These are phyloP conservation scores for Santalum album DNA, from an alignment of 164 flowering plant species.

Conservation along the genomic window DNA sequence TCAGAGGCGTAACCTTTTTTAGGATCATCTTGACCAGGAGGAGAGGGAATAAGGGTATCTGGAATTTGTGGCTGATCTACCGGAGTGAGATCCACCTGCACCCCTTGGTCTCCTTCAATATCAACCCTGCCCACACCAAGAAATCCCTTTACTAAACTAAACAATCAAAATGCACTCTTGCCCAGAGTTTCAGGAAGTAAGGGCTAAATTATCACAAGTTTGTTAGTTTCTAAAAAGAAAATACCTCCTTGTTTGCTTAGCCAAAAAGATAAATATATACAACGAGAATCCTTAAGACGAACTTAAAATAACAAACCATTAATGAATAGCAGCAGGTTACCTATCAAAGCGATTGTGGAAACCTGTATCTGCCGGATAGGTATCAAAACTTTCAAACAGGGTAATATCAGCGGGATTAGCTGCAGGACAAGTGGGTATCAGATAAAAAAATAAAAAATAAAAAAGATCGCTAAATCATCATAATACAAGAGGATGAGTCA, in stretches of 20 bases:
- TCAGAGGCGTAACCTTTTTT: slow-evolving; percentile 43
- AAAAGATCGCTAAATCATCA: no score
- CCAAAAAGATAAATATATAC: no score
- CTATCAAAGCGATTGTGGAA: slow-evolving; percentile 55
- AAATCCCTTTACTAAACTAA: no score
- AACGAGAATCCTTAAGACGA: background rate
- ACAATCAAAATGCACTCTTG: no score
- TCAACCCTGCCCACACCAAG: slow-evolving; percentile 51
- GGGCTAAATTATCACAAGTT: no score
- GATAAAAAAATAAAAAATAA: background rate
- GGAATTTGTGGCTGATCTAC: slow-evolving; percentile 38
- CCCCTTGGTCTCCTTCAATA: slow-evolving; percentile 59
- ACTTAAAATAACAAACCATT: no score
- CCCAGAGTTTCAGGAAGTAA: no score
- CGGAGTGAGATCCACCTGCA: slow-evolving; percentile 36
- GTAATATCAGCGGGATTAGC: slow-evolving; percentile 75
- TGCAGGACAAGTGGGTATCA: slow-evolving; percentile 19
- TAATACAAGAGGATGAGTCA: no score
- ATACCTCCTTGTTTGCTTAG: no score
- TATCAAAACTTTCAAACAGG: slow-evolving; percentile 43
- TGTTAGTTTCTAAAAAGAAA: no score
- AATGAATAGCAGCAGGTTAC: no score
- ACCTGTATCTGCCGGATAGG: slow-evolving; percentile 24
- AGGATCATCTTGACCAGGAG: slow-evolving; percentile 41
- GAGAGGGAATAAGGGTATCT: slow-evolving; percentile 43